Conservation (phyloP, 306 rosid species). For the Fragaria iinumae region DNA sequence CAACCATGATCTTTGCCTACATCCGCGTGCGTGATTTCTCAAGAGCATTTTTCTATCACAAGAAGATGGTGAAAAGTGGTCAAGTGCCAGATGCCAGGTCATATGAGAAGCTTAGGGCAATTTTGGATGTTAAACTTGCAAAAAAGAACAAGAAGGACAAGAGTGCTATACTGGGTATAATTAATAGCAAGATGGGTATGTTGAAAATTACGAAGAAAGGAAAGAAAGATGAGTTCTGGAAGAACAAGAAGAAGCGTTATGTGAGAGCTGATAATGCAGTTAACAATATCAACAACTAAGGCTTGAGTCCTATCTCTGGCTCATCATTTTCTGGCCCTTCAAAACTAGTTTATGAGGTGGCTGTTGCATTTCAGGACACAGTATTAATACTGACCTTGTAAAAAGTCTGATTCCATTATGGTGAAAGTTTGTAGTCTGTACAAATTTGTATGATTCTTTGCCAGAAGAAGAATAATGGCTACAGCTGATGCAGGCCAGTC, state of each 20-base stretch:
- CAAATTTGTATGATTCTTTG: not conserved
- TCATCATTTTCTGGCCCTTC: not conserved
- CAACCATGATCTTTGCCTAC: slow-evolving; percentile 80
- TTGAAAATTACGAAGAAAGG: slow-evolving; percentile 46
- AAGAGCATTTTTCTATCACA: slow-evolving; percentile 74
- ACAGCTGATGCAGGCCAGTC: slow-evolving; percentile 6
- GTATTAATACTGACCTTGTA: not conserved
- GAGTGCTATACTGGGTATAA: slow-evolving; percentile 53
- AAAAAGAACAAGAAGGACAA: slow-evolving; percentile 66
- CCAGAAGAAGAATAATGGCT: slow-evolving; percentile 2
- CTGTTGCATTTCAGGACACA: not conserved
- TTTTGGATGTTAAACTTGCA: slow-evolving; percentile 64
- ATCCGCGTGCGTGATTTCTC: slow-evolving; percentile 66
- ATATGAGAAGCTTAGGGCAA: slow-evolving; percentile 60
- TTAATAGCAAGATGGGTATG: slow-evolving; percentile 57
- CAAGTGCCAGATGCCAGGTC: slow-evolving; percentile 60
- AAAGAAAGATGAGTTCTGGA: slow-evolving; percentile 95
- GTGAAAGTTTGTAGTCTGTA: not conserved
- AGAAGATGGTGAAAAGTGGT: slow-evolving; percentile 70
- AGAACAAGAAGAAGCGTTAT: slow-evolving; percentile 47
- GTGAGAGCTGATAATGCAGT: slow-evolving; percentile 24
- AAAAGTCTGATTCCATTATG: not conserved
- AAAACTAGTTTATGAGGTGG: not conserved
- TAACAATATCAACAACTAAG: not conserved
- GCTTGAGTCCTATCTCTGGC: not conserved